phyloP scores from a whole-genome alignment of 2,329 filamentous ascomycete genomes.

The Arthrinium puccinioides region DNA sequence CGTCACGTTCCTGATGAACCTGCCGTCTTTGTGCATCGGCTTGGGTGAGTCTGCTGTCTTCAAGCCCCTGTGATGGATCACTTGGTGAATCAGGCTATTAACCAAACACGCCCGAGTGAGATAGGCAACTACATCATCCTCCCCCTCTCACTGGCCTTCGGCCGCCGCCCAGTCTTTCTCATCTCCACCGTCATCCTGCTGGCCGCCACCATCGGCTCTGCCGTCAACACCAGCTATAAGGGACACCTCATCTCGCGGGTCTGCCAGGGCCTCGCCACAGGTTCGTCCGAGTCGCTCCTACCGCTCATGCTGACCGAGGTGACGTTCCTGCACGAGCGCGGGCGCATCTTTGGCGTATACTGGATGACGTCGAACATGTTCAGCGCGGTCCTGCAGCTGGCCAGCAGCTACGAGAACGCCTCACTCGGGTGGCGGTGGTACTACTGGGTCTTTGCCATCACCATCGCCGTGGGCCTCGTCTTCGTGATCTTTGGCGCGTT shows the following conservation, averaged over 20 bases:
- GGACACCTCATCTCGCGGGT: constrained; percentile 29
- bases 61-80: too few species aligned
- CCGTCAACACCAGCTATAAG: constrained; percentile 22
- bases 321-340: constrained; percentile 31
- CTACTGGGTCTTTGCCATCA: constrained; percentile 30
- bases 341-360: constrained; percentile 27
- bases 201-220: constrained; percentile 24
- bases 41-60: constrained; percentile 17
- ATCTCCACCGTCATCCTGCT: constrained; percentile 22
- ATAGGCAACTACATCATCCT: constrained; percentile 26
- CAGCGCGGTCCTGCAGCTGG: constrained; percentile 23
- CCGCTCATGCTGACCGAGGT: constrained; percentile 30
- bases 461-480: constrained; percentile 25
- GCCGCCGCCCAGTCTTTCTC: constrained; percentile 28
- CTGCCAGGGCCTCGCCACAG: constrained; percentile 27
- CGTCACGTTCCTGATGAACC: constrained; percentile 26
- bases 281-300: constrained; percentile 30
- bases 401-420: constrained; percentile 25
- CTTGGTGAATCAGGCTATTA: constrained; percentile 13
- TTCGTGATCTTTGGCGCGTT: constrained; percentile 29
- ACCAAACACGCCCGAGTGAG: too few species aligned
- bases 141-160: constrained; percentile 28
- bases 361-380: constrained; percentile 30
- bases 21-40: constrained; percentile 30
- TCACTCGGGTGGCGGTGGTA: constrained; percentile 32